Conservation (phyloP, 1,284 basidiomycete species). For the Apiotrichum siamense region DNA sequence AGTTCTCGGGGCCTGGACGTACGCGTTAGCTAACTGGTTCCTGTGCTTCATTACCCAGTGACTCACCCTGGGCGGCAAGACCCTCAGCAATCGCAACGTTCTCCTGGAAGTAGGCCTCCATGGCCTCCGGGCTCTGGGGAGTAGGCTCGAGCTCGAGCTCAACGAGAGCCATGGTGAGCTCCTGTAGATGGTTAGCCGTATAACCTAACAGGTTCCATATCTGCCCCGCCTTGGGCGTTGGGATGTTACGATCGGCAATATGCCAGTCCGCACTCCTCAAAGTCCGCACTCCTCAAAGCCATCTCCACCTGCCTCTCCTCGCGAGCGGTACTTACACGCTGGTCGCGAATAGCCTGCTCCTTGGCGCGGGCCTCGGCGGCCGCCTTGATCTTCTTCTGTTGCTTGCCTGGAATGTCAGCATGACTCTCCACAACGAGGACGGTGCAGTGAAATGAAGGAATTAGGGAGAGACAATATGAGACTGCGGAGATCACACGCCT, state of each 20-base stretch:
- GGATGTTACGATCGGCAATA: neutral
- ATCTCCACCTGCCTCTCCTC: neutral
- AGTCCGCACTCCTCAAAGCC: too few species aligned
- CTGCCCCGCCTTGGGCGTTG: neutral
- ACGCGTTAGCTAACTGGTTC: neutral
- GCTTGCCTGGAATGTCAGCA: conserved; percentile 58
- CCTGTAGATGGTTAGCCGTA: conserved; percentile 8
- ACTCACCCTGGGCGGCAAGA: conserved; percentile 67
- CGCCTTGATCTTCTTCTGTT: conserved; percentile 69
- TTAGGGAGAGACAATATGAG: too few species aligned
- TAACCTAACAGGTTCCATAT: neutral
- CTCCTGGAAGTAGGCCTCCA: conserved; percentile 84
- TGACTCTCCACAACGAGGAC: neutral
- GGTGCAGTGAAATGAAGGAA: neutral
- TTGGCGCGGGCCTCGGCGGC: conserved; percentile 57
- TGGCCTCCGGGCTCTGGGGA: conserved; percentile 64
- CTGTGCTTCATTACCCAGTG: neutral
- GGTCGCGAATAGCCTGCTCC: conserved; percentile 29
- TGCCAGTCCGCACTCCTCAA: too few species aligned
- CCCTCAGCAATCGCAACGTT: conserved; percentile 84
- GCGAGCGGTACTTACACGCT: conserved; percentile 11
- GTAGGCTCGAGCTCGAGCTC: conserved; percentile 47
- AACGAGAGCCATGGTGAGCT: conserved; percentile 17
- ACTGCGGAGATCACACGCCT: too few species aligned
- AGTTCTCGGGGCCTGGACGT: conserved; percentile 64